Base-by-base conservation (phyloP, 148 eudicot species). In the Pharnaceum exiguum region DNA sequence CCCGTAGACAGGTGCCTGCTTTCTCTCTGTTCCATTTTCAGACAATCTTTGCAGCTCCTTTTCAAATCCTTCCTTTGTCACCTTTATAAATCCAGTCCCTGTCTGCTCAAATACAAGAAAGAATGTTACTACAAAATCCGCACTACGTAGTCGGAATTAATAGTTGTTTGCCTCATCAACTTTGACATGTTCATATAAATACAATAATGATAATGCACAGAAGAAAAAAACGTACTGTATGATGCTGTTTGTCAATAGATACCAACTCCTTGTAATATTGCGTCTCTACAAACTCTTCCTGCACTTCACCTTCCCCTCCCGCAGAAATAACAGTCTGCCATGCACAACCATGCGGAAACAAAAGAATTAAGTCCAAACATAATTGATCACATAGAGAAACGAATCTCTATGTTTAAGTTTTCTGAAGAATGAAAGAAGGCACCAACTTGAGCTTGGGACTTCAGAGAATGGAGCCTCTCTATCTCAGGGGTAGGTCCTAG, bases 261-360 rank as follows among this genome's bases (percentile, higher is more conserved):
- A 49, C 75, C 79, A 82, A 51, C 45, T 71, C 66, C 40, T 70
- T 57, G 76, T 85, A 85, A 62, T 85, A 85, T 30, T 73, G 55
- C 7, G 93, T 85, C 77, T 85, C 93, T 29, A 79, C 81, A 60
- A 79, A 82, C 56, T 85, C 88, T 23, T 82, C 85, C 25, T 74
- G 71, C 36, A 24, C 60, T 44, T 1, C 35, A 5, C 18, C 46
- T 27, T 32, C 61, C 31, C 66, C 63, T 27, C 51, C 62, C 29
- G 18, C 70, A 3, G 73, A 60, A 60, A 70, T 27, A 23, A 53
- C 39, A 4, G 40, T 37, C 60, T 60, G 10, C 26, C 35, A 16
- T 38, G 27, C 1, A 0, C 4, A 27, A 21, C 30, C 10, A 29
- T n/a, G n/a, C n/a, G n/a, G n/a, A 23, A 9, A 31, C 24, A 26